Base-by-base conservation (phyloP, 805 yeast species). In the Wickerhamiella qilinensis region DNA sequence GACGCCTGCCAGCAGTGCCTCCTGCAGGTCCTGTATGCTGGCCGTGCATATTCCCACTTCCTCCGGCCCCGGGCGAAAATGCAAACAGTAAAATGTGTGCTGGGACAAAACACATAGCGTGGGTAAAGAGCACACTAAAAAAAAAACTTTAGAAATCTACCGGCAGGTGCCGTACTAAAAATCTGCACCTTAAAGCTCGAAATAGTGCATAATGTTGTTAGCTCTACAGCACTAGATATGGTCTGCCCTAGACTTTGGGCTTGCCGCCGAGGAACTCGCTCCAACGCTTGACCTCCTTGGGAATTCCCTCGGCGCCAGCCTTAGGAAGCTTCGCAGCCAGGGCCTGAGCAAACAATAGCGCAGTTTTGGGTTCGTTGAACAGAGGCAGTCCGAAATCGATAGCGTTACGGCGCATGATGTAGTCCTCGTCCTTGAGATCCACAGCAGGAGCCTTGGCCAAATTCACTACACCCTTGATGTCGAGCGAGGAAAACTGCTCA, bases 321-420 rank as follows among this genome's bases (percentile, higher is more conserved):
- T 74, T 60, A 48, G 73, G 63, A 48, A 81, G 67, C 54, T 85
- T 84, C 39, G 63, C 73, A 48, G 73, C 73, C 63, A 91, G 67
- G 46, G 94, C 82, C 55, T 75, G 65, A 18, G 96, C 85, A 60
- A 91, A 91, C 50, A 91, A 64, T 51, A 76, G 56, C 2, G 95
- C 79, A 18, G 98, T 93, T 57, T 84, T 76, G 47, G 97, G 95
- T 66, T 91, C 99, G 57, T 88, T 91, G 68, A 91, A 88, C 56
- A 91, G 68, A 32, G 98, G 95, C 54, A 88, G 78, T 43, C 82
- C 97, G 58, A 91, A 91, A 60, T 91, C 99, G 64, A 91, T 93
- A 35, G 99, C 97, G 59, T 91, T 91, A 68, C 99, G 79, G 69
- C 99, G 79, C 98, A 91, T 91, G 42, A 88, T 77, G 60, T 91